A percentile compares a stretch with the other conserved stretches of the same genome.
phyloP scores from a whole-genome alignment of 2,329 filamentous ascomycete genomes.

The Aureobasidium sp. region DNA sequence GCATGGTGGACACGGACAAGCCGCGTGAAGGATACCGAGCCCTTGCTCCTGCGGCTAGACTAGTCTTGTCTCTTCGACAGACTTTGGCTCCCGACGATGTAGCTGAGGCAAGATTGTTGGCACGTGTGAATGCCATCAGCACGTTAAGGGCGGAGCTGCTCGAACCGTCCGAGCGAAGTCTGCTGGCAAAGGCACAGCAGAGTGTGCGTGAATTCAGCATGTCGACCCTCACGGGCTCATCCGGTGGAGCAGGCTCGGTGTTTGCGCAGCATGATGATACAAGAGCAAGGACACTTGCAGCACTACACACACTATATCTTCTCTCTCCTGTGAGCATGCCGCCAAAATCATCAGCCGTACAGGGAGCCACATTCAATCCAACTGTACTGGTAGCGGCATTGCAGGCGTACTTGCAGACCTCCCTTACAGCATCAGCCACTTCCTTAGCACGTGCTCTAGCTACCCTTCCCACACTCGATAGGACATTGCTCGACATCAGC shows the following conservation, averaged over 20 bases:
- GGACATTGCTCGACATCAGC: conserved; percentile 72
- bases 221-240: conserved; percentile 42
- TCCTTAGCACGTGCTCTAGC: conserved; percentile 67
- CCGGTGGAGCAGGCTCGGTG: conserved; percentile 16
- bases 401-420: conserved; percentile 72
- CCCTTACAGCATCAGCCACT: conserved; percentile 69
- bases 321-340: conserved; percentile 53
- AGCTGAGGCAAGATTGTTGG: conserved; percentile 69
- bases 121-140: conserved; percentile 62
- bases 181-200: conserved; percentile 68
- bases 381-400: conserved; percentile 66
- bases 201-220: conserved; percentile 78
- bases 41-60: conserved; percentile 74
- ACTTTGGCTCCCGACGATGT: conserved; percentile 54
- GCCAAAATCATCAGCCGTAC: background rate
- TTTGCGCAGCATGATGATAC: conserved; percentile 63
- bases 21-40: conserved; percentile 56
- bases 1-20: conserved; percentile 55
- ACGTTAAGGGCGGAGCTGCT: conserved; percentile 63
- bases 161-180: conserved; percentile 61
- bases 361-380: conserved; percentile 48
- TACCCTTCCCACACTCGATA: conserved; percentile 72
- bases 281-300: conserved; percentile 63
- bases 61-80: conserved; percentile 66
- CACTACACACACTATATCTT: conserved; percentile 68